Conservation (phyloP, 2,329 filamentous ascomycete genomes). For the Penicillium psychrosexuale region DNA sequence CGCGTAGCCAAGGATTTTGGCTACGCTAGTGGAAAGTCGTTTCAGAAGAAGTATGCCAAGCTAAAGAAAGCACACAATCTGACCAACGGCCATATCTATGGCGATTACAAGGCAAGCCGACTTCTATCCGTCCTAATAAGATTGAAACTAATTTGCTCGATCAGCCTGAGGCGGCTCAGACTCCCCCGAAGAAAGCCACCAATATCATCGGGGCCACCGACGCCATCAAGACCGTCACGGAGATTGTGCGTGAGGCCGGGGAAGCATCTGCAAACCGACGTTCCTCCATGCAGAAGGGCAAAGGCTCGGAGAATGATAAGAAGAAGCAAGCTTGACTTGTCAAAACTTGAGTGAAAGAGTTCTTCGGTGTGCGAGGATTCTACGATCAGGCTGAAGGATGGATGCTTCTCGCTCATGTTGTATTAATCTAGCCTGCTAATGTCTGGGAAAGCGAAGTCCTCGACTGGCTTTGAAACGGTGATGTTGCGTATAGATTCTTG, state of each 20-base stretch:
- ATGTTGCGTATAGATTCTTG: no score
- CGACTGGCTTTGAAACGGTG: no score
- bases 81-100: neutral
- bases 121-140: neutral
- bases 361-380: neutral
- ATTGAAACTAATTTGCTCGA: neutral
- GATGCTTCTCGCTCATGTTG: no score
- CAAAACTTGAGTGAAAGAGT: neutral
- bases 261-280: neutral
- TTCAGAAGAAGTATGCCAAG: neutral
- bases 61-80: neutral
- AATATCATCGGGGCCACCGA: neutral
- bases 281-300: neutral
- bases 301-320: neutral
- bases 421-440: no score
- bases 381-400: neutral
- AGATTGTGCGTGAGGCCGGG: neutral
- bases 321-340: neutral
- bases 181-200: neutral
- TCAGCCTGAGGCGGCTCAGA: neutral
- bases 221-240: neutral
- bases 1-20: neutral
- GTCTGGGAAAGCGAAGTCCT: no score
- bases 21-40: neutral
- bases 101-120: neutral